Evolutionary conservation across 768 basidiomycete genomes (phyloP).

Genomic region (Podaxis sp.): DNA sequence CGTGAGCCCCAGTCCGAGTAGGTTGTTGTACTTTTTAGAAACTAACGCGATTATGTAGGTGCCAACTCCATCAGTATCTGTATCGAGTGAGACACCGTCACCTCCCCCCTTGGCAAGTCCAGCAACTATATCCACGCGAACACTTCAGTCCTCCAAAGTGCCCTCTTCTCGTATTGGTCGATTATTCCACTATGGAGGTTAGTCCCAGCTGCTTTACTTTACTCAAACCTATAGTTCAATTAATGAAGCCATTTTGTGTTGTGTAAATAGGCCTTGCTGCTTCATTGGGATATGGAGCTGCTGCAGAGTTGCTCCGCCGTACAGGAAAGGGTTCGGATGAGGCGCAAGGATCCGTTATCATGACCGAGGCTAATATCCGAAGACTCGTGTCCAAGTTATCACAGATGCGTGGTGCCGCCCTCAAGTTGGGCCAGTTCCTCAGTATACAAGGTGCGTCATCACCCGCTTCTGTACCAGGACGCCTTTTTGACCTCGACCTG

Average conservation of each 20-base stretch:
- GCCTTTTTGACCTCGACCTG: not conserved
- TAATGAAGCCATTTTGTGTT: not conserved
- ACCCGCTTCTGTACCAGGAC: no score
- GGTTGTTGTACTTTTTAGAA: no score
- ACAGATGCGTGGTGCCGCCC: slow-evolving; percentile 93
- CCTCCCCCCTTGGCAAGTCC: slow-evolving; percentile 6
- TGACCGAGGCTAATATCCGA: slow-evolving; percentile 89
- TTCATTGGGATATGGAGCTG: slow-evolving; percentile 85
- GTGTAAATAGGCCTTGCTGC: slow-evolving; percentile 74
- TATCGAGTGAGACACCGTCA: not conserved
- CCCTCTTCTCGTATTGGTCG: slow-evolving; percentile 89
- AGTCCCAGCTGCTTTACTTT: not conserved
- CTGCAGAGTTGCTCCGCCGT: slow-evolving; percentile 79
- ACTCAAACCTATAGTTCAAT: not conserved
- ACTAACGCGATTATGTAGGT: no score
- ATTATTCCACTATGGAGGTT: slow-evolving; percentile 93
- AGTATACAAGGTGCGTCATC: slow-evolving; percentile 77
- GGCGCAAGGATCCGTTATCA: slow-evolving; percentile 56
- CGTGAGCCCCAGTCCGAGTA: no score
- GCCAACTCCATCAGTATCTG: not conserved
- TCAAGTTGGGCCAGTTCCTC: slow-evolving; percentile 96
- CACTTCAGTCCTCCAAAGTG: slow-evolving; percentile 79
- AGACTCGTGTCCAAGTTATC: slow-evolving; percentile 91
- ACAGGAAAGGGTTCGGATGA: slow-evolving; percentile 39
- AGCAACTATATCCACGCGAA: slow-evolving; percentile 30